Evolutionary conservation across 306 rosid genomes (phyloP).

Genomic region (Castanea crenata): DNA sequence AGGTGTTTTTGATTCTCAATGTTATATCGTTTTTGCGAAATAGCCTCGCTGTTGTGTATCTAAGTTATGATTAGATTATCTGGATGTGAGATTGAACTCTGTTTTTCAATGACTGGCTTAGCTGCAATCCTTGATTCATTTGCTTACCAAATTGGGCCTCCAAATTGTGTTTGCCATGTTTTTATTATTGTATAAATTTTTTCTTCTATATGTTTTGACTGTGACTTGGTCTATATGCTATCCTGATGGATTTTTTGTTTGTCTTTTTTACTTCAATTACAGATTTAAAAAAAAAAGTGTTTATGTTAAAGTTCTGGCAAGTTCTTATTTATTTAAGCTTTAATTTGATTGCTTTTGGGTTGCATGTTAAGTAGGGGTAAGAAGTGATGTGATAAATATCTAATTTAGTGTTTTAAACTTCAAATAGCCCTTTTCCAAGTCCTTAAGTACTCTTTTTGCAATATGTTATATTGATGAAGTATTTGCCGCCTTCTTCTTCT

Average conservation of each 20-base stretch:
- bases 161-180: neutral
- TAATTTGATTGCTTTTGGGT: neutral
- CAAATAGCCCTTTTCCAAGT: neutral
- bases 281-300: neutral
- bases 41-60: neutral
- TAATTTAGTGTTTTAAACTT: neutral
- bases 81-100: neutral
- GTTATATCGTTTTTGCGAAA: neutral
- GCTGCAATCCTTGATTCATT: neutral
- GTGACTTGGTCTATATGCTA: neutral
- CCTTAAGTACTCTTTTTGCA: neutral
- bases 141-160: conserved; percentile 8
- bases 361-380: neutral
- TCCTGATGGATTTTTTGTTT: neutral
- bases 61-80: neutral
- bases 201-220: neutral
- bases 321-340: neutral
- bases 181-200: neutral
- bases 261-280: neutral
- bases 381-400: neutral
- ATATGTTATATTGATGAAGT: neutral
- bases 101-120: conserved; percentile 1
- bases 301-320: too few species aligned
- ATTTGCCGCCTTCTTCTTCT: too few species aligned
- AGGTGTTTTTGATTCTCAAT: neutral